Percentiles rank a stretch among this genome's conserved stretches.
These are phyloP conservation scores for Cytospora schulzeri DNA, from an alignment of 2,329 filamentous ascomycete genomes.

Conservation along the genomic window DNA sequence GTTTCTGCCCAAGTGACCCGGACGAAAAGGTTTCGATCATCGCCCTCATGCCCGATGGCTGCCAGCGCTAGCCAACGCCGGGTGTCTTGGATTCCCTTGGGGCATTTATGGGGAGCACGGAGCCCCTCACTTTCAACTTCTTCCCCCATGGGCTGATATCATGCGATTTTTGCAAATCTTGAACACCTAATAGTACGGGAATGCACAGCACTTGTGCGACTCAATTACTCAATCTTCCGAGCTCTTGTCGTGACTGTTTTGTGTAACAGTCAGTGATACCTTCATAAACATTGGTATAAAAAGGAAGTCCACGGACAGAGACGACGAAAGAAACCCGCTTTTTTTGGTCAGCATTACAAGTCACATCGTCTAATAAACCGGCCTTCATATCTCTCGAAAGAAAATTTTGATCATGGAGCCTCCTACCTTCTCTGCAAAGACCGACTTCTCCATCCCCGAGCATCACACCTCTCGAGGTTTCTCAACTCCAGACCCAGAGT, in stretches of 20 bases:
- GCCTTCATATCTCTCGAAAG: not conserved
- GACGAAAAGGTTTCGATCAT: constrained; percentile 14
- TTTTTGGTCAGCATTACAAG: not conserved
- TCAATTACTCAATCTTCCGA: constrained; percentile 3
- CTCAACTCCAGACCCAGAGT: constrained; percentile 38
- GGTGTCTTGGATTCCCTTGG: not conserved
- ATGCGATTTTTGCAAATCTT: constrained; percentile 20
- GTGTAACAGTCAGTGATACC: not conserved
- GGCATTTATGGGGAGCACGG: constrained; percentile 10
- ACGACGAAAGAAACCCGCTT: not conserved
- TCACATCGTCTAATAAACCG: not conserved
- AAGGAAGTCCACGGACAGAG: no score
- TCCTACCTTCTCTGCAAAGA: not conserved
- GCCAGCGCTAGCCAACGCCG: constrained; percentile 9
- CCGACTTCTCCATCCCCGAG: constrained; percentile 14
- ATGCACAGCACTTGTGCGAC: constrained; percentile 17
- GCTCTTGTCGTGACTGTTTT: not conserved
- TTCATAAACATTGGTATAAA: not conserved
- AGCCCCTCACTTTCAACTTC: constrained; percentile 3
- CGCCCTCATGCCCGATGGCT: constrained; percentile 4
- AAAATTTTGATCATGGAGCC: constrained; percentile 16
- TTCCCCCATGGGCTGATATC: constrained; percentile 20
- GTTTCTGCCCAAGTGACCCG: constrained; percentile 10
- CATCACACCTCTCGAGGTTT: constrained; percentile 29
- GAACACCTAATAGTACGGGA: constrained; percentile 9